phyloP scores from a whole-genome alignment of 768 basidiomycete genomes.

The Russula vinacea region DNA sequence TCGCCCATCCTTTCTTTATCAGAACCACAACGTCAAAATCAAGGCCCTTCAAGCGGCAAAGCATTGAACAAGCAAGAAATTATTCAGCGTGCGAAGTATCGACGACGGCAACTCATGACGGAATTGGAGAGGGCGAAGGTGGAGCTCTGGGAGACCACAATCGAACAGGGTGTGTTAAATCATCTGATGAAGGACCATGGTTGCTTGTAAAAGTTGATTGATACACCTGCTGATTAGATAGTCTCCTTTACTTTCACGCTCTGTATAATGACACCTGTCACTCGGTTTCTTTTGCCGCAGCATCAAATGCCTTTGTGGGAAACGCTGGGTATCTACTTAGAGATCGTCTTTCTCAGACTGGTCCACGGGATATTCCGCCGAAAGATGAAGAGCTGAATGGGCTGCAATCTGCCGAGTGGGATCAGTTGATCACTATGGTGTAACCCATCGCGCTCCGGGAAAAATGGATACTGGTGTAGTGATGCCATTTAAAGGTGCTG shows the following conservation, averaged over 20 bases:
- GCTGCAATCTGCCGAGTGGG: neutral
- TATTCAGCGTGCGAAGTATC: constrained; percentile 51
- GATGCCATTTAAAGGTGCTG: constrained; percentile 5
- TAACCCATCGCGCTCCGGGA: neutral
- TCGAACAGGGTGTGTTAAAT: constrained; percentile 63
- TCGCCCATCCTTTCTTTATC: constrained; percentile 29
- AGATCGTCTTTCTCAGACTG: neutral
- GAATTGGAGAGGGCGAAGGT: constrained; percentile 61
- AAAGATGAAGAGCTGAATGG: neutral
- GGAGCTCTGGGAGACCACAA: constrained; percentile 69
- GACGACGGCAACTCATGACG: constrained; percentile 48
- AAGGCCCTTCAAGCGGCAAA: constrained; percentile 19
- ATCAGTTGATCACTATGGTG: neutral
- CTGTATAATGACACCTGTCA: neutral
- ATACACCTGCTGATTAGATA: neutral
- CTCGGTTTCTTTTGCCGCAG: neutral
- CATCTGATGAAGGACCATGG: constrained; percentile 43
- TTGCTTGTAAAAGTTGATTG: constrained; percentile 9
- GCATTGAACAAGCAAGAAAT: constrained; percentile 43
- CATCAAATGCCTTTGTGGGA: neutral
- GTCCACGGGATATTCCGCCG: neutral
- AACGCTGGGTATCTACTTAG: neutral
- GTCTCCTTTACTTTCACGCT: neutral
- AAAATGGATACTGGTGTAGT: neutral
- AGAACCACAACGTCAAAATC: constrained; percentile 25